Evolutionary conservation across 2,329 filamentous ascomycete species (phyloP).

Genomic region (Alternaria brassicae): DNA sequence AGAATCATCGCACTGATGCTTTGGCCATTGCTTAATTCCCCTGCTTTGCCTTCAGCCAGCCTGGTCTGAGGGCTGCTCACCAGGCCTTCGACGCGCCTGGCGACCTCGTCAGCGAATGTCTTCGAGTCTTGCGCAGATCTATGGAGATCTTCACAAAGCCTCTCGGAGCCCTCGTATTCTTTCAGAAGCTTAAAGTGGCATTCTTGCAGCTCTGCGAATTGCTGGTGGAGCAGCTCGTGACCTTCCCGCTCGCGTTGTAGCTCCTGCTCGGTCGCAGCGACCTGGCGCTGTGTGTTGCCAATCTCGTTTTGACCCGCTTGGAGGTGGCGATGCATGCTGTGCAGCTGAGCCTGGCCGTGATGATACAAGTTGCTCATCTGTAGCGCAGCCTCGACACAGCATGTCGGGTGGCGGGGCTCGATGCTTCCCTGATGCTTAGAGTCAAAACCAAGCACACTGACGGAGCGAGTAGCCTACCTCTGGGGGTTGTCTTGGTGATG

Average conservation of each 20-base stretch:
- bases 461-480: not conserved
- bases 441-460: not conserved
- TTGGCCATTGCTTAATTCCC: constrained; percentile 7
- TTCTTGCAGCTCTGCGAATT: constrained; percentile 12
- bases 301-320: not conserved
- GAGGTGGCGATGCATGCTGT: not conserved
- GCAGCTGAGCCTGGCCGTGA: constrained; percentile 2
- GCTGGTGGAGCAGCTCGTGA: constrained; percentile 10
- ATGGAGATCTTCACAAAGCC: not conserved
- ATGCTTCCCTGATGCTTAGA: not conserved
- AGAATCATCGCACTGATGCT: constrained; percentile 20
- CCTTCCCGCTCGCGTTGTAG: not conserved
- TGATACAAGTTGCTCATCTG: constrained; percentile 4
- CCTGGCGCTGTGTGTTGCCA: not conserved
- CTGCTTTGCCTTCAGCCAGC: not conserved
- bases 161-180: not conserved
- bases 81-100: constrained; percentile 8
- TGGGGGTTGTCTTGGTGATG: not conserved
- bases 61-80: constrained; percentile 3
- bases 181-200: constrained; percentile 9
- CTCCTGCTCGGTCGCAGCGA: not conserved
- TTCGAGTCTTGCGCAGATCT: not conserved
- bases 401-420: constrained; percentile 1
- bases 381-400: constrained; percentile 7
- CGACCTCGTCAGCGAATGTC: constrained; percentile 7